A percentile compares a stretch with the other conserved stretches of the same genome.
phyloP scores from a whole-genome alignment of 2,329 filamentous ascomycete genomes.

The Samsoniella hepiali region DNA sequence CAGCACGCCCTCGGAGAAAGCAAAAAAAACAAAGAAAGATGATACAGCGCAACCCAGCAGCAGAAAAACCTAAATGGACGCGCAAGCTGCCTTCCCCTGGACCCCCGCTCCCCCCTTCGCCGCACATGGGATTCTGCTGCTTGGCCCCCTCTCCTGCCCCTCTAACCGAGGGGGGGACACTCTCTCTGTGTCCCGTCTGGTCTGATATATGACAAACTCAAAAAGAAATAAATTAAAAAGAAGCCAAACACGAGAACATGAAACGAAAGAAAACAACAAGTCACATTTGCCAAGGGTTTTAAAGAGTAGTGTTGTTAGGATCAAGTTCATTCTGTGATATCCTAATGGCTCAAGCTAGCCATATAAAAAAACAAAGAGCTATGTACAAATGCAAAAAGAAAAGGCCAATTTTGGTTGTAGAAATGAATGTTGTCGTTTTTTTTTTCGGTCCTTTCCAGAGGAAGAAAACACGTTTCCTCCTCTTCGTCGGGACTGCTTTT shows the following conservation, averaged over 20 bases:
- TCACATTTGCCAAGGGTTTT: neutral
- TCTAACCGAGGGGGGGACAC: too few relatives aligned
- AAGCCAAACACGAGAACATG: neutral
- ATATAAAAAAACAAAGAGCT: neutral
- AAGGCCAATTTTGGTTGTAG: neutral
- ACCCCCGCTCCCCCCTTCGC: neutral
- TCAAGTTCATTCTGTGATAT: neutral
- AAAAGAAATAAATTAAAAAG: neutral
- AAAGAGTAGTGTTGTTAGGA: neutral
- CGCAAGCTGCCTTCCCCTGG: constrained; percentile 3
- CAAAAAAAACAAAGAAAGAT: too few relatives aligned
- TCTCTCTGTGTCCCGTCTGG: neutral
- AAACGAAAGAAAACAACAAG: neutral
- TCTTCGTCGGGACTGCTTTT: neutral
- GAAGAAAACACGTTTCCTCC: neutral
- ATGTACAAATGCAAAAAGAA: neutral
- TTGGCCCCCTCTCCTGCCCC: neutral
- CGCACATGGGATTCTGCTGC: neutral
- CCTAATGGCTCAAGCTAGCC: neutral
- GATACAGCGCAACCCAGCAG: too few relatives aligned
- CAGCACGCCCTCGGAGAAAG: too few relatives aligned
- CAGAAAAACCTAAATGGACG: neutral
- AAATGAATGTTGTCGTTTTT: neutral
- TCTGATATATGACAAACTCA: neutral
- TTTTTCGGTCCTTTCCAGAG: neutral